These are phyloP conservation scores for Aspergillus piperis DNA, from an alignment of 2,329 filamentous ascomycete species.

Conservation along the genomic window DNA sequence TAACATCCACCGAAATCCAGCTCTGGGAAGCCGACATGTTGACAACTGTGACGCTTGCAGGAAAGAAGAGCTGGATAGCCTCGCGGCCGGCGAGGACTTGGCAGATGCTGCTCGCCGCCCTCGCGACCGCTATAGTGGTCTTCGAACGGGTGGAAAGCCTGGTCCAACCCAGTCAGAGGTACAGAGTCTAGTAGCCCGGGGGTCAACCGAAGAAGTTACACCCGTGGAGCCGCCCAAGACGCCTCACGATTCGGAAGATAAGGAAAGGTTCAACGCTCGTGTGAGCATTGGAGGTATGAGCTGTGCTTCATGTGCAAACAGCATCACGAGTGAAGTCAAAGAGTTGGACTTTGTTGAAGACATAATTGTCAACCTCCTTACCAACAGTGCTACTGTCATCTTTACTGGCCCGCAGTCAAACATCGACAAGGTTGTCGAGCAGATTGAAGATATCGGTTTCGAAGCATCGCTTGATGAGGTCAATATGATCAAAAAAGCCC, in stretches of 20 bases:
- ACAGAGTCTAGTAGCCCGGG: conserved; percentile 5
- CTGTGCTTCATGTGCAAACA: conserved; percentile 67
- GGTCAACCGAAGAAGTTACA: not conserved
- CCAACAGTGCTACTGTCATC: conserved; percentile 65
- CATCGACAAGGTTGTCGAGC: conserved; percentile 49
- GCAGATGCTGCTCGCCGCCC: conserved; percentile 4
- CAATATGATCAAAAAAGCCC: conserved; percentile 10
- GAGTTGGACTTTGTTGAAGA: conserved; percentile 61
- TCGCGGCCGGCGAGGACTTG: conserved; percentile 18
- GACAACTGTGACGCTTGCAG: conserved; percentile 55
- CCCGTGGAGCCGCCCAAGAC: conserved; percentile 2
- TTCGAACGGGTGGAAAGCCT: not conserved
- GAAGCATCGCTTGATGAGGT: conserved; percentile 47
- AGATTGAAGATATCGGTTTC: conserved; percentile 53
- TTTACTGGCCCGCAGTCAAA: conserved; percentile 54
- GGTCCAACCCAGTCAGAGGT: not conserved
- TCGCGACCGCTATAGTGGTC: not conserved
- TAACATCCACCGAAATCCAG: conserved; percentile 21
- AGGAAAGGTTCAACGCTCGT: conserved; percentile 29
- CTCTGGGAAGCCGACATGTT: conserved; percentile 39
- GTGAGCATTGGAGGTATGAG: conserved; percentile 70
- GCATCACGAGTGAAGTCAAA: conserved; percentile 61
- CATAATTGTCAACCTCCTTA: conserved; percentile 64
- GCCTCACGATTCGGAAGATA: not conserved
- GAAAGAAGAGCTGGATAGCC: conserved; percentile 37